phyloP scores from a whole-genome alignment of 179 eudicot species.

The Carnegiea gigantea region DNA sequence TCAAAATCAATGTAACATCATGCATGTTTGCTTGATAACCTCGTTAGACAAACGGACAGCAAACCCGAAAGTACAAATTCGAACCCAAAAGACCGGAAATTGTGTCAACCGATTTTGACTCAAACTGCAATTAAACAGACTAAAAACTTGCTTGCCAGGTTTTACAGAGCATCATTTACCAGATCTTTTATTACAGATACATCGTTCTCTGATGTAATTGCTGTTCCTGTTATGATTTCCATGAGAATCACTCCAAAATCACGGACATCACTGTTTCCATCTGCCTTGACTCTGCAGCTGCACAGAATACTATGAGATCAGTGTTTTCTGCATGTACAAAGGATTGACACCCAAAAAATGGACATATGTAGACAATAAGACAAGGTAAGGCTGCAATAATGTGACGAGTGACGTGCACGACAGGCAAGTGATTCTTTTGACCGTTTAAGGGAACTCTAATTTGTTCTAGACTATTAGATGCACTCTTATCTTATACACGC shows the following conservation, averaged over 20 bases:
- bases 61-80: neutral
- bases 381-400: no score
- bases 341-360: neutral
- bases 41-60: neutral
- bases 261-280: conserved; percentile 36
- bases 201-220: conserved; percentile 35
- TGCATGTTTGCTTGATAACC: neutral
- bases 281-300: conserved; percentile 31
- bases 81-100: neutral
- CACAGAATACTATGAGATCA: neutral
- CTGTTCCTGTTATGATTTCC: conserved; percentile 41
- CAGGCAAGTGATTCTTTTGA: no score
- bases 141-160: no score
- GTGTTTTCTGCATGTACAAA: no score
- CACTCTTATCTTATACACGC: no score
- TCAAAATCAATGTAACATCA: neutral
- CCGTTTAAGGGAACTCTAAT: no score
- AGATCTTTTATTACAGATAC: conserved; percentile 36
- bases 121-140: no score
- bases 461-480: no score
- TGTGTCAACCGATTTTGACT: neutral
- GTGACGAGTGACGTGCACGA: no score
- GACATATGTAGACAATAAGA: no score
- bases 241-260: conserved; percentile 49
- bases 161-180: conserved; percentile 18